Conservation (phyloP, 2,329 filamentous ascomycete genomes). For the Diaporthe velutina region DNA sequence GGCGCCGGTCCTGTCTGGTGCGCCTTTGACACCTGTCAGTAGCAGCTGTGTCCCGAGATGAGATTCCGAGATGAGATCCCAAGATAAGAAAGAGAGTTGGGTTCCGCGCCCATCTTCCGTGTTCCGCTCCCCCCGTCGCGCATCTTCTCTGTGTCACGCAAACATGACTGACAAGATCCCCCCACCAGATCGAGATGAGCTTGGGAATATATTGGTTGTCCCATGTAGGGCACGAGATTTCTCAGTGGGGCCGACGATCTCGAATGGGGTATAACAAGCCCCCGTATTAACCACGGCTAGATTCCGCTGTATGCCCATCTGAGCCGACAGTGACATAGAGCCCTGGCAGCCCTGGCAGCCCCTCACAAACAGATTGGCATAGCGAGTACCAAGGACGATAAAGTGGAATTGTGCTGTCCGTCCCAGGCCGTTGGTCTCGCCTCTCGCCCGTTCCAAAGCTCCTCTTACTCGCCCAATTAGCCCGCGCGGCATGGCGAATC, state of each 20-base stretch:
- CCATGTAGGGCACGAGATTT: neutral
- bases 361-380: neutral
- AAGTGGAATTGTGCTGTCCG: neutral
- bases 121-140: neutral
- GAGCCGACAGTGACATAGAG: neutral
- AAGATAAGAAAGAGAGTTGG: neutral
- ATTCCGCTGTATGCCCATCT: neutral
- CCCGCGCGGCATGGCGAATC: neutral
- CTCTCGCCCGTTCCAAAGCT: neutral
- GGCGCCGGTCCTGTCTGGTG: neutral
- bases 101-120: neutral
- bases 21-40: conserved; percentile 12
- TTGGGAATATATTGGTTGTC: neutral
- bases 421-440: too few species aligned
- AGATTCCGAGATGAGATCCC: neutral
- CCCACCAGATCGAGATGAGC: conserved; percentile 21
- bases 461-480: neutral
- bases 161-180: neutral
- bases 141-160: neutral
- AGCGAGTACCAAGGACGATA: neutral
- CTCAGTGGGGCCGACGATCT: conserved; percentile 6
- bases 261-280: neutral
- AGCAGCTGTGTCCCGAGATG: neutral
- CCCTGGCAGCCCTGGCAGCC: neutral
- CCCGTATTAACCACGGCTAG: neutral